A percentile compares a stretch with the other conserved stretches of the same genome.
Evolutionary conservation across 768 basidiomycete genomes (phyloP).

Genomic region (Dacryopinax primogenitus): DNA sequence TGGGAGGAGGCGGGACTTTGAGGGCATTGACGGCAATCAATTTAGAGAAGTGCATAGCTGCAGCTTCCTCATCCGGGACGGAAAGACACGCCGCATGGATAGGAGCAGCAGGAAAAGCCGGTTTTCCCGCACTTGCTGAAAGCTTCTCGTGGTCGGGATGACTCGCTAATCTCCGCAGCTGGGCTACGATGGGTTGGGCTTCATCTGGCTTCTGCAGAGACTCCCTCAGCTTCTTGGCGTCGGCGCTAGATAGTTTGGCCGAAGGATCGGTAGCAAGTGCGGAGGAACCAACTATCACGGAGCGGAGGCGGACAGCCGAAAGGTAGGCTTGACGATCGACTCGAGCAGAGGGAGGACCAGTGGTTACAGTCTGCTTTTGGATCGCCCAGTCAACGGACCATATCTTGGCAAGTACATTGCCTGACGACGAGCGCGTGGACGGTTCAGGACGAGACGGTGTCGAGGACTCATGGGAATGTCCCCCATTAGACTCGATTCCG

Average conservation of each 20-base stretch:
- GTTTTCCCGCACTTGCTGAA: slow-evolving; percentile 10
- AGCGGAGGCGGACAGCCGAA: slow-evolving; percentile 49
- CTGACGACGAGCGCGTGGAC: neutral
- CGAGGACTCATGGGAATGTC: too few relatives aligned
- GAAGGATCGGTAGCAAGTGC: slow-evolving; percentile 4
- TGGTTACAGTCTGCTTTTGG: neutral
- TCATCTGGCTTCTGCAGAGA: slow-evolving; percentile 52
- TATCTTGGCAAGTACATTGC: neutral
- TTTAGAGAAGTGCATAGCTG: slow-evolving; percentile 45
- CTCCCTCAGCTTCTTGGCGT: slow-evolving; percentile 51
- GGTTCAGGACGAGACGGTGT: neutral
- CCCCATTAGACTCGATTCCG: too few relatives aligned
- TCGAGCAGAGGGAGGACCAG: neutral
- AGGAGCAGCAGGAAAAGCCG: slow-evolving; percentile 30
- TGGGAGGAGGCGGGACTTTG: neutral
- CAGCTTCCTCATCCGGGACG: slow-evolving; percentile 47
- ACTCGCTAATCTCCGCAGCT: slow-evolving; percentile 48
- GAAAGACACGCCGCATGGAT: slow-evolving; percentile 70
- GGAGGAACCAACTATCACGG: slow-evolving; percentile 48
- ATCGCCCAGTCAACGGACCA: neutral
- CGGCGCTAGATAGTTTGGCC: slow-evolving; percentile 30
- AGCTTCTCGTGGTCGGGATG: slow-evolving; percentile 26
- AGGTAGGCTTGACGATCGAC: slow-evolving; percentile 47
- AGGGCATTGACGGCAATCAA: slow-evolving; percentile 22
- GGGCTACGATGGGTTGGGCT: slow-evolving; percentile 59